Conservation (phyloP, 805 yeast species). For the Hanseniaspora occidentalis region DNA sequence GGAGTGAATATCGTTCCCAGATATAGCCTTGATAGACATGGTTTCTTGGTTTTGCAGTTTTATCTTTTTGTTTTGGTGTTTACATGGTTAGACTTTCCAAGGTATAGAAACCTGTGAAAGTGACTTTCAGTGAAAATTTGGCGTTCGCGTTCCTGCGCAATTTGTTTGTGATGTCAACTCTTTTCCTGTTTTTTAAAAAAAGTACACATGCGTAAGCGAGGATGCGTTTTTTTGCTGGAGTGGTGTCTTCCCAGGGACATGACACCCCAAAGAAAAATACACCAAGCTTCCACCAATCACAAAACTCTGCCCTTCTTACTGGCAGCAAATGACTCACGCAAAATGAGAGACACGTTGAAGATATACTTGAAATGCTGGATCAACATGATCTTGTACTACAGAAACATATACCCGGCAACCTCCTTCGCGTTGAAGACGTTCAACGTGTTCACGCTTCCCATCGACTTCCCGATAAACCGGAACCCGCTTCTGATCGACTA, state of each 20-base stretch:
- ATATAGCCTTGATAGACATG: conserved; percentile 27
- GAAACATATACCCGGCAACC: conserved; percentile 26
- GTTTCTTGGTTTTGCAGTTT: not conserved
- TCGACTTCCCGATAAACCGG: conserved; percentile 30
- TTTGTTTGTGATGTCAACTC: too few relatives aligned
- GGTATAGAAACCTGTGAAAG: not conserved
- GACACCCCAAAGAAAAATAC: too few relatives aligned
- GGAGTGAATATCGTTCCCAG: conserved; percentile 45
- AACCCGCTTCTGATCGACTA: conserved; percentile 34
- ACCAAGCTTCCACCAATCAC: too few relatives aligned
- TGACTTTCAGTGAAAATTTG: too few relatives aligned
- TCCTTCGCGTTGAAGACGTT: conserved; percentile 26
- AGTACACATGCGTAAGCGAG: too few relatives aligned
- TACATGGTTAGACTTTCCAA: not conserved
- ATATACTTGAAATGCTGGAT: conserved; percentile 27
- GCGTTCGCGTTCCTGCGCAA: too few relatives aligned
- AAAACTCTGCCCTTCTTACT: too few relatives aligned
- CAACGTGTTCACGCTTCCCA: conserved; percentile 30
- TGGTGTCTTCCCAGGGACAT: too few relatives aligned
- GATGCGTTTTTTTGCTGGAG: too few relatives aligned
- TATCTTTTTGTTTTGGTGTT: not conserved
- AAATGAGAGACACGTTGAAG: conserved; percentile 12
- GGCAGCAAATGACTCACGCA: conserved; percentile 1
- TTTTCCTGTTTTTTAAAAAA: too few relatives aligned
- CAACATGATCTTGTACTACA: conserved; percentile 24